A percentile compares a stretch with the other conserved stretches of the same genome.
phyloP scores from a whole-genome alignment of 148 eudicot species.

The Hydrangea macrophylla region DNA sequence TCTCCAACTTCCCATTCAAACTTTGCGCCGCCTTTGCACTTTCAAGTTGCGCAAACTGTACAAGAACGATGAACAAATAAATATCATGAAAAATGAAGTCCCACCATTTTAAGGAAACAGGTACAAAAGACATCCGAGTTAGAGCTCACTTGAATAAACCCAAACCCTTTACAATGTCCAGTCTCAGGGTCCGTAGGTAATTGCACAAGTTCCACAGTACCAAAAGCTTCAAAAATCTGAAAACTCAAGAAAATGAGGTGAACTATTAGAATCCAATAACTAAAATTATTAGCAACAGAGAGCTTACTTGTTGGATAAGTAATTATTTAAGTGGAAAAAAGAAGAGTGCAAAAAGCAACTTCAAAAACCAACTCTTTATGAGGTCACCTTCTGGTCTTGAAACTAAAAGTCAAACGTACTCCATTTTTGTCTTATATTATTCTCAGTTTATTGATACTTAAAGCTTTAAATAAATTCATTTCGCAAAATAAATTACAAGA shows the following conservation, averaged over 20 bases:
- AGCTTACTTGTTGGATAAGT: too few relatives aligned
- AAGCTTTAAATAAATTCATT: not conserved
- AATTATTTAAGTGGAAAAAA: not conserved
- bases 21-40: slow-evolving; percentile 88
- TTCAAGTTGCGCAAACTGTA: slow-evolving; percentile 82
- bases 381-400: not conserved
- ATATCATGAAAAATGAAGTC: not conserved
- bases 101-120: not conserved
- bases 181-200: slow-evolving; percentile 91
- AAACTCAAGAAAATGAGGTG: not conserved
- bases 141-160: slow-evolving; percentile 84
- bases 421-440: too few relatives aligned
- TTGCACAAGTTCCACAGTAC: slow-evolving; percentile 97
- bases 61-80: slow-evolving; percentile 4
- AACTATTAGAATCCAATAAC: not conserved
- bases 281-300: not conserved
- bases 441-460: not conserved
- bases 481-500: not conserved
- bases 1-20: slow-evolving; percentile 86
- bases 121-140: not conserved
- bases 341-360: not conserved
- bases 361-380: not conserved
- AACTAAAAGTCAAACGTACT: not conserved
- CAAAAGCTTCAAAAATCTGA: slow-evolving; percentile 95
- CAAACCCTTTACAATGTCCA: slow-evolving; percentile 99